Evolutionary conservation across 257 asterid species (phyloP).

Genomic region (Solanum chiquidenum): DNA sequence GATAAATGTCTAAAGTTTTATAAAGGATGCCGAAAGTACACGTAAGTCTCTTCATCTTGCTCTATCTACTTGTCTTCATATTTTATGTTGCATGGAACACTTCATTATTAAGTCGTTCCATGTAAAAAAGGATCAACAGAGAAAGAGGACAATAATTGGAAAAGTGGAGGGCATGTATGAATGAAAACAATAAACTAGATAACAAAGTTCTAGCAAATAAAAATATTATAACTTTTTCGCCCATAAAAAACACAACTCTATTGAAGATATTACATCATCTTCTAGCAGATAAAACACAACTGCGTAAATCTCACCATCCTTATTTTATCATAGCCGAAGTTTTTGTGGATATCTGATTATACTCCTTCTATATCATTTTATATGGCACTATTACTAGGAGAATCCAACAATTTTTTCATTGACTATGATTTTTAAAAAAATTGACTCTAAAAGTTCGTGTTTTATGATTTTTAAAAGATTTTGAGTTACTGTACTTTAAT

Average conservation of each 20-base stretch:
- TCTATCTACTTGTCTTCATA: background rate
- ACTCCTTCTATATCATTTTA: no score
- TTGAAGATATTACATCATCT: no score
- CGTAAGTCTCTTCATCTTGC: slow-evolving; percentile 33
- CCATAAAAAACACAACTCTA: background rate
- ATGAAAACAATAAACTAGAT: background rate
- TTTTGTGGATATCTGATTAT: no score
- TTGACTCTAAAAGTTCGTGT: no score
- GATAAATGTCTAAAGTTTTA: slow-evolving; percentile 80
- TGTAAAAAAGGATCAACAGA: background rate
- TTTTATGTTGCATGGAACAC: background rate
- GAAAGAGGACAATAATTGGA: background rate
- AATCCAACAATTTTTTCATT: no score
- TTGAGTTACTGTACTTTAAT: no score
- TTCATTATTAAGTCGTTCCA: background rate
- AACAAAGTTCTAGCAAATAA: background rate
- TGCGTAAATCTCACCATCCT: no score
- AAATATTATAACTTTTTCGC: background rate
- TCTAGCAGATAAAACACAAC: no score
- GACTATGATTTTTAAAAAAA: no score
- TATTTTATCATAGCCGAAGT: no score
- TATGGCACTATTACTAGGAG: no score
- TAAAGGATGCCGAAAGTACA: slow-evolving; percentile 90
- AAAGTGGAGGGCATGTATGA: background rate
- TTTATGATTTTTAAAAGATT: no score